Evolutionary conservation across 2,329 filamentous ascomycete genomes (phyloP).

Genomic region (Cladophialophora bantiana): DNA sequence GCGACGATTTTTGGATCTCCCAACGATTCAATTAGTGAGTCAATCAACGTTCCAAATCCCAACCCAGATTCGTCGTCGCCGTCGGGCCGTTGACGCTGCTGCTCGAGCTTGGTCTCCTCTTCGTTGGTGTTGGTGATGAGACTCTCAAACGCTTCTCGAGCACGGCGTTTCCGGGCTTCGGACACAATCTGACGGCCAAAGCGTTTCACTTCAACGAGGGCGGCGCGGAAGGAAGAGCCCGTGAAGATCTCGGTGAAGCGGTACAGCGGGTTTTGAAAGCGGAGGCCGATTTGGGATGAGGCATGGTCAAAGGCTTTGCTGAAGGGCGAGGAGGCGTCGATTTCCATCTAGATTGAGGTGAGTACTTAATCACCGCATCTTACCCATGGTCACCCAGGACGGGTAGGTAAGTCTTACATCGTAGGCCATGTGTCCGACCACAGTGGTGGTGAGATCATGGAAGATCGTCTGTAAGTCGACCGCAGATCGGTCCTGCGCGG

Average conservation of each 20-base stretch:
- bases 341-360: slow-evolving; percentile 61
- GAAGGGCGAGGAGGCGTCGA: slow-evolving; percentile 68
- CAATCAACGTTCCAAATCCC: slow-evolving; percentile 63
- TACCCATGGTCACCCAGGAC: background rate
- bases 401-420: slow-evolving; percentile 50
- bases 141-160: slow-evolving; percentile 33
- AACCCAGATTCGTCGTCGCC: slow-evolving; percentile 23
- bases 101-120: slow-evolving; percentile 10
- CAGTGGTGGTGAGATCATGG: slow-evolving; percentile 68
- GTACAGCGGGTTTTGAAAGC: slow-evolving; percentile 73
- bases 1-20: slow-evolving; percentile 63
- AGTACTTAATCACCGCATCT: background rate
- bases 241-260: slow-evolving; percentile 64
- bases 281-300: slow-evolving; percentile 65
- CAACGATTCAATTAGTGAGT: slow-evolving; percentile 66
- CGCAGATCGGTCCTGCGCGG: slow-evolving; percentile 41
- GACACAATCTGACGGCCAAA: slow-evolving; percentile 66
- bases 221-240: slow-evolving; percentile 56
- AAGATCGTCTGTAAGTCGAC: slow-evolving; percentile 67
- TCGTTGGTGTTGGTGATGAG: slow-evolving; percentile 25
- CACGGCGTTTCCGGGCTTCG: slow-evolving; percentile 56
- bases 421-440: slow-evolving; percentile 74
- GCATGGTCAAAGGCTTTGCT: slow-evolving; percentile 68
- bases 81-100: slow-evolving; percentile 12
- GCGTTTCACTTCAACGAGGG: slow-evolving; percentile 59